phyloP scores from a whole-genome alignment of 2,329 filamentous ascomycete species.

The Torrubiellomyces zombiae region DNA sequence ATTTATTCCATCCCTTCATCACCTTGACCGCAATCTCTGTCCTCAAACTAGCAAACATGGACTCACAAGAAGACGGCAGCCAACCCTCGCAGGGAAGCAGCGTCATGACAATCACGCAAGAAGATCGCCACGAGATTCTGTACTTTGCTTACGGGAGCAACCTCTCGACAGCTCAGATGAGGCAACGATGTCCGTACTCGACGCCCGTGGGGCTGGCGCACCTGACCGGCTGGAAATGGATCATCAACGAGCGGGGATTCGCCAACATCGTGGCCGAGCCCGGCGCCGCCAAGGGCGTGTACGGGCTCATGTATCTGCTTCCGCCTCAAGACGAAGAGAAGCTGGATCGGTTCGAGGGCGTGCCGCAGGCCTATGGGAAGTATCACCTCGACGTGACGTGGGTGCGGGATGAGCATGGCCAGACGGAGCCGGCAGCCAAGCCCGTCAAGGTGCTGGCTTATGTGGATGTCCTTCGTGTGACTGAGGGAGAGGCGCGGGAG shows the following conservation, averaged over 20 bases:
- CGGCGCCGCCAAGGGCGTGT: slow-evolving; percentile 18
- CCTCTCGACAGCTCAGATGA: slow-evolving; percentile 50
- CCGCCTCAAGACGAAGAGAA: slow-evolving; percentile 28
- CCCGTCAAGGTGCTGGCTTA: slow-evolving; percentile 36
- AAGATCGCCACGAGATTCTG: slow-evolving; percentile 20
- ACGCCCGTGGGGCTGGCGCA: slow-evolving; percentile 38
- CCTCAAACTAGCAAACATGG: too few species aligned
- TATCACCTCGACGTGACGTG: slow-evolving; percentile 15
- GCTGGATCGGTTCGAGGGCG: slow-evolving; percentile 44
- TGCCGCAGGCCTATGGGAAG: slow-evolving; percentile 46
- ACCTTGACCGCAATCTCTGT: too few species aligned
- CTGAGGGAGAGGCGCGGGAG: slow-evolving; percentile 23
- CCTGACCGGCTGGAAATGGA: slow-evolving; percentile 41
- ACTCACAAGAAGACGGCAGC: slow-evolving; percentile 16
- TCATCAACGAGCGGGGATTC: slow-evolving; percentile 50
- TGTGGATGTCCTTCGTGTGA: slow-evolving; percentile 29
- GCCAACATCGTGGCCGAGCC: slow-evolving; percentile 40
- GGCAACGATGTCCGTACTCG: slow-evolving; percentile 39
- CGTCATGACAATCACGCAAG: slow-evolving; percentile 17
- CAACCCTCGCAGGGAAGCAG: slow-evolving; percentile 20
- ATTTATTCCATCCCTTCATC: too few species aligned
- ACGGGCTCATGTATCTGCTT: slow-evolving; percentile 40
- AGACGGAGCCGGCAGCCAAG: slow-evolving; percentile 8
- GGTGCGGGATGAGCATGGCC: slow-evolving; percentile 9
- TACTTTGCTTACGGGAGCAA: slow-evolving; percentile 63